Evolutionary conservation across 495 filamentous ascomycete species (phyloP).

Genomic region (Aspergillus conjunctus): DNA sequence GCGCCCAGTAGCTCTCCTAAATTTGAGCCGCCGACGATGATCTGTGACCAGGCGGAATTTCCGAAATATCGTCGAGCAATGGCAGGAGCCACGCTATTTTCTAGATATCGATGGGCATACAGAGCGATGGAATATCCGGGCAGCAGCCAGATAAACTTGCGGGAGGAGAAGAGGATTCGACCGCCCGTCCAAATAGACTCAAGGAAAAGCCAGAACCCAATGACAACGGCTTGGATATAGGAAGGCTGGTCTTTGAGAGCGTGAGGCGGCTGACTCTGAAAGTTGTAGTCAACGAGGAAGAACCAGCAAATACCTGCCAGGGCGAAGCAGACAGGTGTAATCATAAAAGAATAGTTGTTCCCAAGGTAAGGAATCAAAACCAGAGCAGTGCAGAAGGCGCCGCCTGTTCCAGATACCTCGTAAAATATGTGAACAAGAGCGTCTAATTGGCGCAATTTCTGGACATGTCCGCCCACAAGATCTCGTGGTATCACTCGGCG

Average conservation of each 20-base stretch:
- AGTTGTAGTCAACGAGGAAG: constrained; percentile 39
- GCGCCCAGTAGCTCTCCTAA: constrained; percentile 48
- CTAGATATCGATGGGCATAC: constrained; percentile 49
- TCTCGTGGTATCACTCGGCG: constrained; percentile 47
- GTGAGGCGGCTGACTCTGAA: constrained; percentile 22
- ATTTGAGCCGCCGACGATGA: constrained; percentile 49
- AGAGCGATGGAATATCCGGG: constrained; percentile 47
- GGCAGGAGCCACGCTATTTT: constrained; percentile 44
- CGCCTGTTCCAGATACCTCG: constrained; percentile 44
- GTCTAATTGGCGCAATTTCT: constrained; percentile 47
- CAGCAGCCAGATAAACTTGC: constrained; percentile 49
- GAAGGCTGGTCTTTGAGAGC: constrained; percentile 16
- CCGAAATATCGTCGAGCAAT: constrained; percentile 43
- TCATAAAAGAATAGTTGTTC: constrained; percentile 49
- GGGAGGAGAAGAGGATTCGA: constrained; percentile 42
- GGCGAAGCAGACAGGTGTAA: constrained; percentile 45
- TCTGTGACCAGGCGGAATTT: constrained; percentile 46
- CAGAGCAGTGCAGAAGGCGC: constrained; percentile 46
- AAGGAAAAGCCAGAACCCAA: constrained; percentile 37
- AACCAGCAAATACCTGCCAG: constrained; percentile 38
- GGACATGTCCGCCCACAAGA: constrained; percentile 48
- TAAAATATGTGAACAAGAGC: constrained; percentile 51
- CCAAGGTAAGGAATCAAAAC: constrained; percentile 44
- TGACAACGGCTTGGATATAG: constrained; percentile 31
- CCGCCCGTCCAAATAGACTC: constrained; percentile 43